Evolutionary conservation across 148 eudicot species (phyloP).

Genomic region (Chenopodium berlandieri): DNA sequence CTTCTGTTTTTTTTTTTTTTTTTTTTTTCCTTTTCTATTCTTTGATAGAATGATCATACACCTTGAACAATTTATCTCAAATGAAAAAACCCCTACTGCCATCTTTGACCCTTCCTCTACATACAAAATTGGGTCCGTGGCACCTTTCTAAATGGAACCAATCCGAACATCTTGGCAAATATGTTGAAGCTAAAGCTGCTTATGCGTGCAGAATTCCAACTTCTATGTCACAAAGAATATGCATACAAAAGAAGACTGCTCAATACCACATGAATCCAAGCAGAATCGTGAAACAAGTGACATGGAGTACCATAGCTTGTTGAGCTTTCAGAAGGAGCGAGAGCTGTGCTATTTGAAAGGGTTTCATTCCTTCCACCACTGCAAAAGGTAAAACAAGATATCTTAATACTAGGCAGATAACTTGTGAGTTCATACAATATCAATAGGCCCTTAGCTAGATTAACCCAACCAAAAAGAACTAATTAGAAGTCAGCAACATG

Average conservation of each 20-base stretch:
- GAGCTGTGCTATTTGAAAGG: slow-evolving; percentile 47
- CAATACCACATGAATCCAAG: slow-evolving; percentile 18
- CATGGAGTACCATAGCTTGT: slow-evolving; percentile 41
- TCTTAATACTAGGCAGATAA: not conserved
- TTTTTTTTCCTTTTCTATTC: no score
- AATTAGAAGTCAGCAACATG: not conserved
- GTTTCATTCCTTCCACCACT: slow-evolving; percentile 71
- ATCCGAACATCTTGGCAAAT: slow-evolving; percentile 6
- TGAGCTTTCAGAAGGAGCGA: slow-evolving; percentile 73
- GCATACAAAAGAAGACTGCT: slow-evolving; percentile 28
- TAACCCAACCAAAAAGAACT: not conserved
- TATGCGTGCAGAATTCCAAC: not conserved
- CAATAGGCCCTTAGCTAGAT: no score
- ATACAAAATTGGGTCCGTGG: slow-evolving; percentile 32
- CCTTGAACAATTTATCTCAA: not conserved
- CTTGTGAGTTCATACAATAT: no score
- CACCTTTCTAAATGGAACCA: slow-evolving; percentile 12
- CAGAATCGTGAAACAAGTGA: slow-evolving; percentile 17
- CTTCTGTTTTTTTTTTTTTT: no score
- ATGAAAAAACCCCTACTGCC: slow-evolving; percentile 5
- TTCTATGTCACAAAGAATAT: slow-evolving; percentile 34
- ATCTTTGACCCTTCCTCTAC: slow-evolving; percentile 28
- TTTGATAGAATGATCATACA: no score
- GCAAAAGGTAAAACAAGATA: slow-evolving; percentile 20
- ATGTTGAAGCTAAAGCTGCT: not conserved